Conservation (phyloP, 2,329 filamentous ascomycete genomes). For the Fusarium keratoplasticum region DNA sequence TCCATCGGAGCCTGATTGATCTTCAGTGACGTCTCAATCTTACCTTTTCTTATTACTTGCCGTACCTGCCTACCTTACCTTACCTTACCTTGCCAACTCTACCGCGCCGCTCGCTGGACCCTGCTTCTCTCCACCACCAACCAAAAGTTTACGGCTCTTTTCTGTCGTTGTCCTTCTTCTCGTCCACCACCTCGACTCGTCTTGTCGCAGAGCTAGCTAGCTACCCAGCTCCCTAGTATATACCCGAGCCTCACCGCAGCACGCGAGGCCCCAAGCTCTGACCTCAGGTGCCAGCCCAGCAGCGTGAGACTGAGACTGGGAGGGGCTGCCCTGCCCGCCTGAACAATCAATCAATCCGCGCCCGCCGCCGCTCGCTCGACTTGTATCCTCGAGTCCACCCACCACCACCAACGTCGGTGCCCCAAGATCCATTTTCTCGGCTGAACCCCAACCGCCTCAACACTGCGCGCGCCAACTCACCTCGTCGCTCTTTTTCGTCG, state of each 20-base stretch:
- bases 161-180: not conserved
- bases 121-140: conserved; percentile 11
- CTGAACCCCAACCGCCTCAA: conserved; percentile 34
- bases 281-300: not conserved
- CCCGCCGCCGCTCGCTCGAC: conserved; percentile 34
- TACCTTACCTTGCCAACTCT: conserved; percentile 7
- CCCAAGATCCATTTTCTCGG: conserved; percentile 39
- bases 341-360: conserved; percentile 22
- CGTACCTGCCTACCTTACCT: conserved; percentile 1
- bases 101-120: conserved; percentile 30
- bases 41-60: conserved; percentile 14
- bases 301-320: conserved; percentile 18
- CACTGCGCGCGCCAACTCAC: conserved; percentile 25
- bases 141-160: conserved; percentile 14
- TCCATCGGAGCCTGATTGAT: conserved; percentile 40
- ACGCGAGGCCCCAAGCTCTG: not conserved
- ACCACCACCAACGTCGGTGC: conserved; percentile 11
- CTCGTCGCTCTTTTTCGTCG: conserved; percentile 28
- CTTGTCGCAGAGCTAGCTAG: not conserved
- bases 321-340: conserved; percentile 32
- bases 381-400: conserved; percentile 34
- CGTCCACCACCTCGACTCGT: not conserved
- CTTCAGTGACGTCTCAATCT: conserved; percentile 40
- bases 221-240: not conserved
- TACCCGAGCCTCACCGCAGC: conserved; percentile 8